Evolutionary conservation across 2,329 filamentous ascomycete genomes (phyloP).

Genomic region (Pyricularia sp.): DNA sequence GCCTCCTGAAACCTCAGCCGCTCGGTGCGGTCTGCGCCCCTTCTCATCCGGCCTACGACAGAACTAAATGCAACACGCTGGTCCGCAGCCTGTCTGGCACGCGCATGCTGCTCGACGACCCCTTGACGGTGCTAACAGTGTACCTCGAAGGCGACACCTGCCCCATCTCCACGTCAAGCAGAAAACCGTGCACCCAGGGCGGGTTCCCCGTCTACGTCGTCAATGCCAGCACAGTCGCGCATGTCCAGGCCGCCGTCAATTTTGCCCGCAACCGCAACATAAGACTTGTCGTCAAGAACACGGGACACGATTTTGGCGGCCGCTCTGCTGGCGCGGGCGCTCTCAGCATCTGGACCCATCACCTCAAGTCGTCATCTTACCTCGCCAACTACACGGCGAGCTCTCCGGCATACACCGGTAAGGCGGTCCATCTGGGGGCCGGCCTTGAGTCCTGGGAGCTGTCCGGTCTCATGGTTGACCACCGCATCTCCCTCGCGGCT

Average conservation of each 20-base stretch:
- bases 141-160: constrained; percentile 22
- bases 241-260: constrained; percentile 20
- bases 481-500: constrained; percentile 19
- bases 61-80: constrained; percentile 17
- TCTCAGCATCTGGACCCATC: constrained; percentile 36
- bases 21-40: constrained; percentile 19
- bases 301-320: constrained; percentile 32
- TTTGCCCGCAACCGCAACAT: constrained; percentile 21
- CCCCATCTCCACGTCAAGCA: constrained; percentile 9
- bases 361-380: constrained; percentile 29
- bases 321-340: constrained; percentile 32
- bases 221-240: constrained; percentile 20
- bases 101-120: constrained; percentile 19
- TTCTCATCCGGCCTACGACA: constrained; percentile 10
- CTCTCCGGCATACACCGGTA: constrained; percentile 15
- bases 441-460: constrained; percentile 23
- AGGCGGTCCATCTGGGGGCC: constrained; percentile 18
- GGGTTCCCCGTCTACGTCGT: constrained; percentile 23
- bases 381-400: constrained; percentile 14
- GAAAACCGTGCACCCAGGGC: constrained; percentile 19
- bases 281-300: constrained; percentile 26
- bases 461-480: constrained; percentile 16
- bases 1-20: constrained; percentile 19
- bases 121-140: constrained; percentile 16
- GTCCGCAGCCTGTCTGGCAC: constrained; percentile 15